Conservation (phyloP, 2,329 filamentous ascomycete genomes). For the Alternaria gaisen region DNA sequence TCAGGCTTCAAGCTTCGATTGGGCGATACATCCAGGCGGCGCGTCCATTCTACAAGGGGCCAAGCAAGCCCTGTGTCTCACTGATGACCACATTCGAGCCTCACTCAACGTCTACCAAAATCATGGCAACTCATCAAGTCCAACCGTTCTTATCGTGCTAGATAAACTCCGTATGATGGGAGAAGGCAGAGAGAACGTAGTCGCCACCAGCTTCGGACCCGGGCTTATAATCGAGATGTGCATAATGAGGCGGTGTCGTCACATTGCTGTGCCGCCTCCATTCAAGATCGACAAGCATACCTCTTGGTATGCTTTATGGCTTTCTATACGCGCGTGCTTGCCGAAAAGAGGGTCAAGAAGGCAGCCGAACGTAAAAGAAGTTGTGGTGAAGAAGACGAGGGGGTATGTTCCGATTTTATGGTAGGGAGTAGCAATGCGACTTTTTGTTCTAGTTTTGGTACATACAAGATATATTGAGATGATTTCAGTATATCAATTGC, state of each 20-base stretch:
- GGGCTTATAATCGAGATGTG: slow-evolving; percentile 75
- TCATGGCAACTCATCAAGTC: slow-evolving; percentile 73
- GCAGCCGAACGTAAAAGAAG: not conserved
- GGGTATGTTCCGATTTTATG: not conserved
- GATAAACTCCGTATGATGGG: slow-evolving; percentile 62
- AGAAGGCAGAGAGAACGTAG: slow-evolving; percentile 64
- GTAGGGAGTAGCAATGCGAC: not conserved
- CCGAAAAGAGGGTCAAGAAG: not conserved
- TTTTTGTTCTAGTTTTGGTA: not conserved
- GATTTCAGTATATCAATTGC: not conserved
- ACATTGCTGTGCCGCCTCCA: not conserved
- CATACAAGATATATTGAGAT: not conserved
- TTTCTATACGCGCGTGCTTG: not conserved
- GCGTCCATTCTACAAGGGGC: slow-evolving; percentile 72
- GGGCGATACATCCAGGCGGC: slow-evolving; percentile 77
- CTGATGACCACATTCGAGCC: slow-evolving; percentile 72
- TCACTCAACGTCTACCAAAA: slow-evolving; percentile 74
- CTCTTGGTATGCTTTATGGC: slow-evolving; percentile 4
- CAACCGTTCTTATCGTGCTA: slow-evolving; percentile 74
- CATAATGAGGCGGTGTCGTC: slow-evolving; percentile 62
- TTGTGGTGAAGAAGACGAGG: not conserved
- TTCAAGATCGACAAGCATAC: not conserved
- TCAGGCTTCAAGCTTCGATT: slow-evolving; percentile 70
- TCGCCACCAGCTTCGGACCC: slow-evolving; percentile 75
- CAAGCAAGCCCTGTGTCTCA: slow-evolving; percentile 65